These are phyloP conservation scores for Yamadazyma atlantica DNA, from an alignment of 1,139 yeast genomes.

Conservation along the genomic window DNA sequence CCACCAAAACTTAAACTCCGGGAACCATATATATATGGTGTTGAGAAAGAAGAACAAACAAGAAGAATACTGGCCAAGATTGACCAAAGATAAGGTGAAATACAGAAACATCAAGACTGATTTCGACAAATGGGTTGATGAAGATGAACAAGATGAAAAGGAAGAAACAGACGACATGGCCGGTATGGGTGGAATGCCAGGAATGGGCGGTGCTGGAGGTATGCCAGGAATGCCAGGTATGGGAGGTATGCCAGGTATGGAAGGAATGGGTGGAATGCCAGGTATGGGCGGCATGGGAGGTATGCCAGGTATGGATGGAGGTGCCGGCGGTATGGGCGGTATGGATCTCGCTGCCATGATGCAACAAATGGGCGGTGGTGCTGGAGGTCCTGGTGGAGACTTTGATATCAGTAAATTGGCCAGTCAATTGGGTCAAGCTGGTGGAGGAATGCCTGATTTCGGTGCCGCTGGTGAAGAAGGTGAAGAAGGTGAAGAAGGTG, in stretches of 20 bases:
- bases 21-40: constrained; percentile 69
- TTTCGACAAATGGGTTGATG: constrained; percentile 96
- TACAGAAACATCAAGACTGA: constrained; percentile 84
- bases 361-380: constrained; percentile 33
- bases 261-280: constrained; percentile 29
- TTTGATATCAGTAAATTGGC: constrained; percentile 41
- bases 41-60: constrained; percentile 66
- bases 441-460: constrained; percentile 16
- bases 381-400: constrained; percentile 33
- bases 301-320: constrained; percentile 30
- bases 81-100: constrained; percentile 72
- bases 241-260: constrained; percentile 27
- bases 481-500: constrained; percentile 32
- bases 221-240: constrained; percentile 28
- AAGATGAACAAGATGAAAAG: constrained; percentile 81
- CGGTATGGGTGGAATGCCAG: constrained; percentile 24
- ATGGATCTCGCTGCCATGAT: constrained; percentile 21
- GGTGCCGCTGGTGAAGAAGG: constrained; percentile 28
- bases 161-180: constrained; percentile 45
- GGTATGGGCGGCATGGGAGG: constrained; percentile 22
- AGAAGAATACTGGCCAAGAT: constrained; percentile 90
- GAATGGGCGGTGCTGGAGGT: constrained; percentile 26
- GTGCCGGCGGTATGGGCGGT: constrained; percentile 25
- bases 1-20: constrained; percentile 56
- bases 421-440: constrained; percentile 46